A percentile compares a stretch with the other conserved stretches of the same genome.
phyloP scores from a whole-genome alignment of 352 stramenopile species.

The Pythium utonaiense region DNA sequence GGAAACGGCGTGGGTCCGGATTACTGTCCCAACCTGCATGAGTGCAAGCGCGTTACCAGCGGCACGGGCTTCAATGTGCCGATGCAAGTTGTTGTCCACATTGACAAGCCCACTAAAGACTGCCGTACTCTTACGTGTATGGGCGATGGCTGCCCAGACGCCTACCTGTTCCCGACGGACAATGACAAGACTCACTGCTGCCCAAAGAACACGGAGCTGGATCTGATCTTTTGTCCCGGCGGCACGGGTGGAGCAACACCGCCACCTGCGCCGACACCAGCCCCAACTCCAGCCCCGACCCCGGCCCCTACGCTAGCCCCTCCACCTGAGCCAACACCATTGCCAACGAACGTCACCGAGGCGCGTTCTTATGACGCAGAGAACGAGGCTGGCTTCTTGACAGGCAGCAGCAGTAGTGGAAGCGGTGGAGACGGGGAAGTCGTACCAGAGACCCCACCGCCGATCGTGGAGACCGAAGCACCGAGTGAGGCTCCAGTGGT shows the following conservation, averaged over 20 bases:
- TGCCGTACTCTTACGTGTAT: slow-evolving; percentile 35
- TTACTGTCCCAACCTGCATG: slow-evolving; percentile 22
- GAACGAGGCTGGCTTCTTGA: slow-evolving; percentile 5
- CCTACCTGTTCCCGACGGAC: slow-evolving; percentile 35
- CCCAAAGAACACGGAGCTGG: slow-evolving; percentile 26
- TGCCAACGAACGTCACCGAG: slow-evolving; percentile 5
- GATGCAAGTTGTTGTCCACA: slow-evolving; percentile 22
- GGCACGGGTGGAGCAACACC: slow-evolving; percentile 15
- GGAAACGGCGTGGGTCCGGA: slow-evolving; percentile 19
- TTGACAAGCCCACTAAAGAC: slow-evolving; percentile 9
- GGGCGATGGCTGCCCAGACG: slow-evolving; percentile 26
- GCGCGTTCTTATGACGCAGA: slow-evolving; percentile 4
- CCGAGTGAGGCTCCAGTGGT: background rate
- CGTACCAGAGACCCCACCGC: background rate
- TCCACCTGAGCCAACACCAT: slow-evolving; percentile 3
- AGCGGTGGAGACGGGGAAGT: background rate
- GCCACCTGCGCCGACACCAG: slow-evolving; percentile 18
- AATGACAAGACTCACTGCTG: slow-evolving; percentile 45
- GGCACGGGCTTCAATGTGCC: slow-evolving; percentile 27
- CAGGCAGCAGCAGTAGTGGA: background rate
- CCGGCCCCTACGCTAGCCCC: slow-evolving; percentile 15
- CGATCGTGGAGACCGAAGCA: slow-evolving; percentile 2
- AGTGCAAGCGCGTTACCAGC: slow-evolving; percentile 25
- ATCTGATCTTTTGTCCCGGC: slow-evolving; percentile 34
- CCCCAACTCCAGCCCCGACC: slow-evolving; percentile 11